Evolutionary conservation across 306 rosid species (phyloP).

Genomic region (Mimosa bimucronata): DNA sequence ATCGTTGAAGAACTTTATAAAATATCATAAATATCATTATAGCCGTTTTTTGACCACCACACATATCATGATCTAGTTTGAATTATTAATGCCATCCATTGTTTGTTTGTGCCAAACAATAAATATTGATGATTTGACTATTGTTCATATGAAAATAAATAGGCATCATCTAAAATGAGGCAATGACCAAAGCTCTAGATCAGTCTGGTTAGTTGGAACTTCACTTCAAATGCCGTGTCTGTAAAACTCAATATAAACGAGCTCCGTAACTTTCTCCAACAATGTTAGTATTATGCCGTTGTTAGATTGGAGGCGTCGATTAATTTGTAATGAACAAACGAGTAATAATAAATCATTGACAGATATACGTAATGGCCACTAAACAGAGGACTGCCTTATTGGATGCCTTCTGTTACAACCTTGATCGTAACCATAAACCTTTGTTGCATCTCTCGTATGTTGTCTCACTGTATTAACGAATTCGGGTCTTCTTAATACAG

Average conservation of each 20-base stretch:
- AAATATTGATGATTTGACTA: background rate
- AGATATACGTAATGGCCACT: background rate
- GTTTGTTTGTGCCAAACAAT: background rate
- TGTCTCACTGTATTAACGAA: background rate
- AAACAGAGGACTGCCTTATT: background rate
- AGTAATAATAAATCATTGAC: background rate
- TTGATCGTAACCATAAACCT: background rate
- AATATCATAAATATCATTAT: too few relatives aligned
- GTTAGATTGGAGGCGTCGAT: background rate
- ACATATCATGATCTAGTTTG: background rate
- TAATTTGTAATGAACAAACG: background rate
- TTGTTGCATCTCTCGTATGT: background rate
- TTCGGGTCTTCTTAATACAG: background rate
- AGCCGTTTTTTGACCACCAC: too few relatives aligned
- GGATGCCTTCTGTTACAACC: background rate
- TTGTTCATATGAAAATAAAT: background rate
- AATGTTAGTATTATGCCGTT: background rate
- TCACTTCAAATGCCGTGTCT: background rate
- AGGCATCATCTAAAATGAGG: background rate
- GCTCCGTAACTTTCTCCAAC: background rate
- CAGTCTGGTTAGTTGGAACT: background rate
- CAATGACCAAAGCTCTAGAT: background rate
- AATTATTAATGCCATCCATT: background rate
- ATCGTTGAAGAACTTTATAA: too few relatives aligned
- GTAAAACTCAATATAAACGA: background rate